phyloP scores from a whole-genome alignment of 2,329 filamentous ascomycete species.

The Aaosphaeria arxii region DNA sequence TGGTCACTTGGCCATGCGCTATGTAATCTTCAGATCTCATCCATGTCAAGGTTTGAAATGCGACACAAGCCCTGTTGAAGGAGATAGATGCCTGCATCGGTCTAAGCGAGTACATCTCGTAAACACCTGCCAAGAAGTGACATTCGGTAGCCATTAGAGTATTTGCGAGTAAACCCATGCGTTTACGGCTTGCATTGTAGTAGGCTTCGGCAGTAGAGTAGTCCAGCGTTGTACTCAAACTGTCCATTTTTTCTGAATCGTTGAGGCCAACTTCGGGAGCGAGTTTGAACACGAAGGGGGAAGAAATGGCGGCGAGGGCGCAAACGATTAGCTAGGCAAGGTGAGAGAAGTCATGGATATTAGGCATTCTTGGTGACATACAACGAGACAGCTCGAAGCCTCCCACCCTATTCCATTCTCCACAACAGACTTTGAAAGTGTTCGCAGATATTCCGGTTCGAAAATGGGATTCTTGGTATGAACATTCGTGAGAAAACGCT shows the following conservation, averaged over 20 bases:
- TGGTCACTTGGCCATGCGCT: constrained; percentile 6
- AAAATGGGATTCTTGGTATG: constrained; percentile 36
- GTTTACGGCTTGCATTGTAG: constrained; percentile 28
- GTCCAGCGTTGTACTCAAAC: constrained; percentile 7
- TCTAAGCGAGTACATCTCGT: constrained; percentile 33
- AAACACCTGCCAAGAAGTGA: constrained; percentile 30
- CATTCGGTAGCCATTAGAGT: constrained; percentile 29
- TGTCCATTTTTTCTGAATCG: neutral
- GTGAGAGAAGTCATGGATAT: neutral
- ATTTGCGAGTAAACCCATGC: constrained; percentile 25
- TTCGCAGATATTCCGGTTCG: constrained; percentile 18
- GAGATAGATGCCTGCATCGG: constrained; percentile 29
- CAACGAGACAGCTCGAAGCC: constrained; percentile 27
- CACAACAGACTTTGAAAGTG: constrained; percentile 16
- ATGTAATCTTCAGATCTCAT: constrained; percentile 5
- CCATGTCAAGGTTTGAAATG: constrained; percentile 12
- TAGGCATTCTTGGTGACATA: constrained; percentile 6
- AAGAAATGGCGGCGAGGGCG: constrained; percentile 25
- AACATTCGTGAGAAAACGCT: constrained; percentile 28
- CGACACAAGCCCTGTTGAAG: constrained; percentile 29
- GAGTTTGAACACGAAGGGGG: constrained; percentile 8
- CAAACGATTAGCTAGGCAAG: constrained; percentile 27
- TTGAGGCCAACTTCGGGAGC: neutral
- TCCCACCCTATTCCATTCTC: constrained; percentile 26
- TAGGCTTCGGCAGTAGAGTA: constrained; percentile 22